phyloP scores from a whole-genome alignment of 2,329 filamentous ascomycete genomes.

The Colletotrichum chlorophyti region DNA sequence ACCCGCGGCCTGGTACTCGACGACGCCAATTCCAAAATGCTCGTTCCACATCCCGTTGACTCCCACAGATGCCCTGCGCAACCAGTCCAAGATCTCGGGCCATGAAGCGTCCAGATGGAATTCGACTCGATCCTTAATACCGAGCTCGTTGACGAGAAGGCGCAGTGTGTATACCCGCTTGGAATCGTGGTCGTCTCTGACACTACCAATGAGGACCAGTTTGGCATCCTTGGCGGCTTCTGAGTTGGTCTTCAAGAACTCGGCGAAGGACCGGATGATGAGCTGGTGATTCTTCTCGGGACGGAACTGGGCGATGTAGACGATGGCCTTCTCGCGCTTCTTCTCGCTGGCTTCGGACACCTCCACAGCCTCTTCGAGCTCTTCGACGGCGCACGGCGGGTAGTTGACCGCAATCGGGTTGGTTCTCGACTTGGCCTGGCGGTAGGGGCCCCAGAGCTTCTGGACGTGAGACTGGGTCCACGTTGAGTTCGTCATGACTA shows the following conservation, averaged over 20 bases:
- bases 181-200: conserved; percentile 82
- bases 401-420: conserved; percentile 79
- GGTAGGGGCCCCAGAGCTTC: conserved; percentile 75
- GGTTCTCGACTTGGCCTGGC: conserved; percentile 48
- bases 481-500: conserved; percentile 96
- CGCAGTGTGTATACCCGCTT: conserved; percentile 88
- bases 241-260: conserved; percentile 68
- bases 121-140: conserved; percentile 82
- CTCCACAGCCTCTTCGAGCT: conserved; percentile 77
- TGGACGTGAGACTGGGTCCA: conserved; percentile 91
- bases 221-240: conserved; percentile 62
- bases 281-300: conserved; percentile 96
- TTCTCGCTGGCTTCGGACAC: conserved; percentile 74
- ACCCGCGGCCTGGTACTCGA: conserved; percentile 96
- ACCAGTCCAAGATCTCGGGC: conserved; percentile 83
- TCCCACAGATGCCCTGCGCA: conserved; percentile 79
- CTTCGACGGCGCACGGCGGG: conserved; percentile 88
- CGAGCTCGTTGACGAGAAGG: conserved; percentile 83
- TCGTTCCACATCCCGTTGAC: conserved; percentile 99
- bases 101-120: conserved; percentile 92
- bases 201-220: conserved; percentile 87
- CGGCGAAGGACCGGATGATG: conserved; percentile 83
- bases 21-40: conserved; percentile 97
- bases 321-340: conserved; percentile 72
- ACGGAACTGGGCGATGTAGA: conserved; percentile 97